Evolutionary conservation across 176 grass and related monocot species (phyloP), one percentile per base, ranked within the genome.

Genomic region (Raddia distichophylla): DNA sequence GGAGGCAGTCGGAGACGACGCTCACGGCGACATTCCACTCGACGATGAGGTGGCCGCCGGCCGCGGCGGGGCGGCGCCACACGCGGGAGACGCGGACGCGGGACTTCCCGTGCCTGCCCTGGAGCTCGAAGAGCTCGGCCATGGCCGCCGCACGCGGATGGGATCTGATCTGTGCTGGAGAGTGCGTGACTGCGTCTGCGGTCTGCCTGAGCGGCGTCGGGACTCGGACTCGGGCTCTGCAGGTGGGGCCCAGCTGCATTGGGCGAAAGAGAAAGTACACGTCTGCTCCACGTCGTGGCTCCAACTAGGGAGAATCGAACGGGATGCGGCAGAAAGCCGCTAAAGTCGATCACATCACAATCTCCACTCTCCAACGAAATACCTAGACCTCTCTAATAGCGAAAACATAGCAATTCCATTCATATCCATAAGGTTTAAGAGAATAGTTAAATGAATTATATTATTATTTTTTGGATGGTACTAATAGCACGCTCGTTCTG

Each of bases 1-100:
- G 95, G 75, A 93, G 95, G 75, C 92, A 95, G 69, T 95, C 92
- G 63, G 95, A 98, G 88, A 91, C 86, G 81, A 98, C 62, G 51
- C 88, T 90, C 54, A 93, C 67, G 81, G 83, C 84, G 34, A 98
- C 90, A 49, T 73, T 91, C 95, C 95, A 98, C 72, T 98, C 95
- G 55, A 90, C 95, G 57, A 98, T 82, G 67, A 88, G 9, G 71
- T 98, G 60, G 12, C 81, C 90, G 0, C 77, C 88, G 47, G 60
- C 89, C 1, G 22, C 71, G 68, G 85, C 43, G 52, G 79, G 76
- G 17, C 64, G 75, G 71, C 92, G 80, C 95, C 92, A 95, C 3
- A 98, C 92, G 59, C 92, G 86, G 22, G 95, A 63, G 7, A 98
- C 92, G 71, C 92, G 86, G 62, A 98, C 90, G 55, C 90, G 89